Base-by-base conservation (phyloP, 2,329 filamentous ascomycete species). In the Microcyclospora pomicola region DNA sequence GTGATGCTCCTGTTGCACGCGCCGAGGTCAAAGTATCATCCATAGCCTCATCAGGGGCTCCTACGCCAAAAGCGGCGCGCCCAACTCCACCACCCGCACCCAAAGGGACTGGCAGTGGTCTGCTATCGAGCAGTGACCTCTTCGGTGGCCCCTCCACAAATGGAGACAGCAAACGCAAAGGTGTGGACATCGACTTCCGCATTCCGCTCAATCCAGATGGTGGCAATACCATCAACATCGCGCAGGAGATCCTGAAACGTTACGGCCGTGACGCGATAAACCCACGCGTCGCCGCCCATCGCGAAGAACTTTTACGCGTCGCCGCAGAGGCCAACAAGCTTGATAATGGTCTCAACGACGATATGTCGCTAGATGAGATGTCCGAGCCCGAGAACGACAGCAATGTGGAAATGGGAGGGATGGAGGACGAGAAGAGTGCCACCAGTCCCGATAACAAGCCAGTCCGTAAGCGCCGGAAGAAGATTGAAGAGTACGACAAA, bases 261-360 rank as follows among this genome's bases (percentile, higher is more conserved):
- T 96, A 95, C 58, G 91, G 91, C 15, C 94, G 88, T 69, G 86
- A 92, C 44, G 91, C 88, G 0, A 69, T 96, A 28, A 87, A 96
- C 56, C 91, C 91, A 24, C 81, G 87, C 6, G 71, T 92, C 44
- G 91, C 91, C 2, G 87, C 87, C 27, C 84, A 91, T 46, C 79
- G 83, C 46, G 85, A 92, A 51, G 80, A 85, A 39, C 80, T 93
- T 49, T 81, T 85, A 13, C 80, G 86, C 39, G 87, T 95, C 37
- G 86, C 84, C 5, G 86, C 85, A 4, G 86, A 85, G 0, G 80
- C 83, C n/a, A 84, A 84, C 1, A 84, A 82, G 1, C 62, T 95
- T 9, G 87, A 93, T 56, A 77, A 80, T 52, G 81, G 76, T 9
- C 72, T 75, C 10, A 67, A 64, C 1, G 86, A 93, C 44, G 87